A percentile compares a stretch with the other conserved stretches of the same genome.
Conservation (phyloP, 164 flowering plant species). For the Tetracentron sinense region DNA sequence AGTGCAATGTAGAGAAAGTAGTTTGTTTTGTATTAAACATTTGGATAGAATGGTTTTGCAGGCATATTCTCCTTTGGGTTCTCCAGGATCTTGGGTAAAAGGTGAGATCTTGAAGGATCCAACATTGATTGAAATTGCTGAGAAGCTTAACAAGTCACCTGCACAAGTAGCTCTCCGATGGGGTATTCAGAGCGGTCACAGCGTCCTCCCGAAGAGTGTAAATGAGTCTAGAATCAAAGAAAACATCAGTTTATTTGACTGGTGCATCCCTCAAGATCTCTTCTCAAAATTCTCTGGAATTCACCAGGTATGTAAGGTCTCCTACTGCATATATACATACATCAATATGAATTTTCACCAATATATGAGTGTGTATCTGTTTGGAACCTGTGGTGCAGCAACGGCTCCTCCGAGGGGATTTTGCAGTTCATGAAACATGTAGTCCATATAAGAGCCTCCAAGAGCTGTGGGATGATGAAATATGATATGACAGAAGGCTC, state of each 20-base stretch:
- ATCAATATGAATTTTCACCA: background rate
- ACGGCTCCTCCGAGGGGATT: constrained; percentile 55
- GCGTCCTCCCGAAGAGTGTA: constrained; percentile 68
- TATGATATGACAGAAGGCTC: constrained; percentile 20
- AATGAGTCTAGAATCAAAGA: constrained; percentile 56
- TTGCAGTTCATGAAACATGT: constrained; percentile 36
- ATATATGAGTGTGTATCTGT: background rate
- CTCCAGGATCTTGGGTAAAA: constrained; percentile 58
- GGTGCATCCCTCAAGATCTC: constrained; percentile 59
- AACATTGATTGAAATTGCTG: constrained; percentile 40
- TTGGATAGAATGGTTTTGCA: constrained; percentile 18
- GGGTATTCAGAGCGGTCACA: constrained; percentile 73
- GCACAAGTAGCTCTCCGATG: constrained; percentile 82
- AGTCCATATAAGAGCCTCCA: constrained; percentile 54
- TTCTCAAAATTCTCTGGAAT: constrained; percentile 42
- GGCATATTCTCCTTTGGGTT: constrained; percentile 78
- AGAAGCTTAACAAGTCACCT: constrained; percentile 54
- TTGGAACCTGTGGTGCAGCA: constrained; percentile 33
- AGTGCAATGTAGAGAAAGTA: background rate
- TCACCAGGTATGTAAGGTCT: constrained; percentile 43
- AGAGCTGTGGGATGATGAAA: constrained; percentile 69
- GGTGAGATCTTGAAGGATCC: constrained; percentile 60
- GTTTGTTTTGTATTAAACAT: background rate
- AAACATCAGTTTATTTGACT: constrained; percentile 49
- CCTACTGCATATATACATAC: background rate